Percentiles rank a stretch among this genome's conserved stretches.
phyloP scores from a whole-genome alignment of 305 asterid species.

The Fraxinus xanthoxyloides region DNA sequence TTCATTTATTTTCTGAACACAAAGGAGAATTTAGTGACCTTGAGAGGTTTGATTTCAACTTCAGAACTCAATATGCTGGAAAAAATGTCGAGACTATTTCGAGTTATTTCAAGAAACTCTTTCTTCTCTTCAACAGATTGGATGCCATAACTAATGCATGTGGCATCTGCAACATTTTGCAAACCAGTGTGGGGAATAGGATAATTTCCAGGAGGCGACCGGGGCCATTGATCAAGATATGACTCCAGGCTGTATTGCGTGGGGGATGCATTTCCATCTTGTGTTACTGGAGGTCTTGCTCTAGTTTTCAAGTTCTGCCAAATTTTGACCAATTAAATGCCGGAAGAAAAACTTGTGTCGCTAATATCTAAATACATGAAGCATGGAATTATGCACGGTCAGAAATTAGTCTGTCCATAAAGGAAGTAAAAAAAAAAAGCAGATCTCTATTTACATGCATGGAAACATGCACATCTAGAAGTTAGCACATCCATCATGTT shows the following conservation, averaged over 20 bases:
- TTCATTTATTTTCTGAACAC: background rate
- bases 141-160: conserved; percentile 37
- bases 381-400: background rate
- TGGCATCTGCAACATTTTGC: conserved; percentile 37
- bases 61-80: conserved; percentile 79
- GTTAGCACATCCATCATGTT: background rate
- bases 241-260: conserved; percentile 54
- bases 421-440: background rate
- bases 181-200: conserved; percentile 51
- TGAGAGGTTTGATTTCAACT: conserved; percentile 57
- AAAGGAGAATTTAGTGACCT: conserved; percentile 43
- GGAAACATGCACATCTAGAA: background rate
- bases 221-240: conserved; percentile 52
- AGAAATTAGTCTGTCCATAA: background rate
- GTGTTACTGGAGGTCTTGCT: conserved; percentile 41
- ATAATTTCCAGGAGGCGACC: conserved; percentile 57
- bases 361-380: background rate
- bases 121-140: conserved; percentile 67
- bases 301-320: conserved; percentile 66
- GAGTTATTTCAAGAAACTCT: conserved; percentile 65
- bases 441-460: background rate
- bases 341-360: conserved; percentile 2
- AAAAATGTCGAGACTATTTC: conserved; percentile 76
- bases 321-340: conserved; percentile 20
- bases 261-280: conserved; percentile 38